Conservation (phyloP, 1,139 yeast species). For the Suhomyces bribrorum region DNA sequence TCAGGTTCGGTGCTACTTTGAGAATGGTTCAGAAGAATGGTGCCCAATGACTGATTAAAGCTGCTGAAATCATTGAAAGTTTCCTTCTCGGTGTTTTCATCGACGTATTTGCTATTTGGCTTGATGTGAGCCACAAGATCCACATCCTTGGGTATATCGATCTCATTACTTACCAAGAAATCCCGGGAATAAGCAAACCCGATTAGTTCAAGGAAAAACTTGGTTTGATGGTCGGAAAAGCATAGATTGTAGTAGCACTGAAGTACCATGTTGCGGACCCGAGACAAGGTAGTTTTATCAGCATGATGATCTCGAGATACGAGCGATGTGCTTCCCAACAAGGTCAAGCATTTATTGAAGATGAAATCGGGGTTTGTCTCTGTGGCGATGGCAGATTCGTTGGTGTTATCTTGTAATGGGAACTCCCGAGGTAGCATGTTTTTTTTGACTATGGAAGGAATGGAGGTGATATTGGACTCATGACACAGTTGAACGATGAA, state of each 20-base stretch:
- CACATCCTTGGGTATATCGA: slow-evolving; percentile 19
- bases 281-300: slow-evolving; percentile 5
- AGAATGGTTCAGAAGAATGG: slow-evolving; percentile 12
- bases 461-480: not conserved
- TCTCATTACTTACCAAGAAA: slow-evolving; percentile 19
- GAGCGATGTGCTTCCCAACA: not conserved
- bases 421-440: slow-evolving; percentile 1
- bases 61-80: slow-evolving; percentile 10
- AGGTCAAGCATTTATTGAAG: not conserved
- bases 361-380: not conserved
- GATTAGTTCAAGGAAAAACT: slow-evolving; percentile 23
- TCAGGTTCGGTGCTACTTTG: slow-evolving; percentile 9
- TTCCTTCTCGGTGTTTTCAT: not conserved
- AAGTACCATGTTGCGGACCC: slow-evolving; percentile 21
- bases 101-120: slow-evolving; percentile 15
- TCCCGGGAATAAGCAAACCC: slow-evolving; percentile 25
- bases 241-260: slow-evolving; percentile 21
- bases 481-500: slow-evolving; percentile 2
- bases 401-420: not conserved
- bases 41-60: slow-evolving; percentile 11
- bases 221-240: slow-evolving; percentile 12
- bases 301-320: not conserved
- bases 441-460: not conserved
- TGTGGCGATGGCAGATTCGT: not conserved
- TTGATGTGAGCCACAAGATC: slow-evolving; percentile 19